Conservation (phyloP, 208 protist genomes). For the Leishmania turanica region DNA sequence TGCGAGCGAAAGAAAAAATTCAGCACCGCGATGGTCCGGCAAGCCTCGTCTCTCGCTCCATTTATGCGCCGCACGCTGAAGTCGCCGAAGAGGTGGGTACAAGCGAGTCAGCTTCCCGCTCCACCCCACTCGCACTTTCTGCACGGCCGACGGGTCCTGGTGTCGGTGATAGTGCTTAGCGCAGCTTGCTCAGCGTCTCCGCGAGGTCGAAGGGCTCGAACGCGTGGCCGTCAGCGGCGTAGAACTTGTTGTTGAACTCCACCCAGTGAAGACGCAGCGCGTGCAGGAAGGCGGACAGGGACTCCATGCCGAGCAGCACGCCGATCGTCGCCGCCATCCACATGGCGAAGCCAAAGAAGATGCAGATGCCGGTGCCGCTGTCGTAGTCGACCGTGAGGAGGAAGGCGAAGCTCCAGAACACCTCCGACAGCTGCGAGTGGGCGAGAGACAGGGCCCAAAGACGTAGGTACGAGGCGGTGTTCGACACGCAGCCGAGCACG, state of each 20-base stretch:
- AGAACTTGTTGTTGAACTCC: slow-evolving; percentile 99
- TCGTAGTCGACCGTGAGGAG: slow-evolving; percentile 55
- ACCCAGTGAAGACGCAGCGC: slow-evolving; percentile 98
- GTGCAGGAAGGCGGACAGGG: slow-evolving; percentile 99
- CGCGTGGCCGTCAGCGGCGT: slow-evolving; percentile 90
- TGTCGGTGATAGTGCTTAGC: neutral
- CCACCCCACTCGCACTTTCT: neutral
- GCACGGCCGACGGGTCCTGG: neutral
- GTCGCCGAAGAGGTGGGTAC: neutral
- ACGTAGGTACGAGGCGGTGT: slow-evolving; percentile 99
- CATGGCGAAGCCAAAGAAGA: slow-evolving; percentile 87
- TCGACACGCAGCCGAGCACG: slow-evolving; percentile 98
- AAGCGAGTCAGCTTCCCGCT: neutral
- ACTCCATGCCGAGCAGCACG: slow-evolving; percentile 99
- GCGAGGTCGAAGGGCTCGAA: slow-evolving; percentile 93
- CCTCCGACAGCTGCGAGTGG: slow-evolving; percentile 97
- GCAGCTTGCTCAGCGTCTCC: slow-evolving; percentile 54
- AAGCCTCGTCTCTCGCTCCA: neutral
- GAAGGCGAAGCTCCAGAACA: slow-evolving; percentile 88
- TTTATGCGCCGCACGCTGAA: neutral
- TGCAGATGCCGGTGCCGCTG: slow-evolving; percentile 54
- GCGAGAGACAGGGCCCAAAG: slow-evolving; percentile 99
- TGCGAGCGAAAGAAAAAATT: neutral
- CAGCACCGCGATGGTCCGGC: neutral
- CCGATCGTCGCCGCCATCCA: slow-evolving; percentile 95